These are phyloP conservation scores for Saccharomyces hybrid DNA, from an alignment of 1,139 yeast genomes.

Conservation along the genomic window DNA sequence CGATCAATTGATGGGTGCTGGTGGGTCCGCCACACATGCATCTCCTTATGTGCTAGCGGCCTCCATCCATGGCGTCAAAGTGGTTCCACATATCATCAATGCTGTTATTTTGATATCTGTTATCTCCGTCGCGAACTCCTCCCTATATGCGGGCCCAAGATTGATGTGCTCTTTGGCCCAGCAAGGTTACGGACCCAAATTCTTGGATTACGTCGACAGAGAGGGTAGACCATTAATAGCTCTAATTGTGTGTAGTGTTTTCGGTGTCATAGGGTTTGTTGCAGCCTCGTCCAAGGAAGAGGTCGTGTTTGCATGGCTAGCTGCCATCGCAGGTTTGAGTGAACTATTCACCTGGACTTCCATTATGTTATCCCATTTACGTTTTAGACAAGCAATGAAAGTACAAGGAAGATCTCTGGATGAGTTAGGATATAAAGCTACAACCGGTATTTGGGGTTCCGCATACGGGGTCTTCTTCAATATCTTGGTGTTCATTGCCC, in stretches of 20 bases:
- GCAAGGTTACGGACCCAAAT: constrained; percentile 53
- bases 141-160: constrained; percentile 55
- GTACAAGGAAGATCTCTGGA: constrained; percentile 55
- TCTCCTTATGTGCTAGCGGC: constrained; percentile 72
- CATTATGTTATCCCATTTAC: constrained; percentile 63
- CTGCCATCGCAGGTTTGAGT: constrained; percentile 77
- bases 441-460: constrained; percentile 65
- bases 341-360: constrained; percentile 82
- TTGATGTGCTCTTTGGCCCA: constrained; percentile 52
- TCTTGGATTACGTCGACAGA: constrained; percentile 45
- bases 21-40: constrained; percentile 38
- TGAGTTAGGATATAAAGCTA: constrained; percentile 64
- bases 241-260: constrained; percentile 37
- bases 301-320: constrained; percentile 68
- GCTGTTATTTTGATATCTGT: constrained; percentile 44
- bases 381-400: constrained; percentile 67
- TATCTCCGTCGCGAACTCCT: constrained; percentile 43
- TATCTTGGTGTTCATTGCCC: constrained; percentile 59
- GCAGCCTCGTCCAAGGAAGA: constrained; percentile 54
- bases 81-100: constrained; percentile 45
- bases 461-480: constrained; percentile 55
- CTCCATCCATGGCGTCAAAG: constrained; percentile 52
- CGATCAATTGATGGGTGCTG: constrained; percentile 40
- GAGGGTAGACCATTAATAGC: constrained; percentile 56
- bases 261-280: constrained; percentile 46